Percentiles rank a stretch among this genome's conserved stretches.
These are phyloP conservation scores for Colletotrichum karsti DNA, from an alignment of 2,329 filamentous ascomycete species.

Conservation along the genomic window DNA sequence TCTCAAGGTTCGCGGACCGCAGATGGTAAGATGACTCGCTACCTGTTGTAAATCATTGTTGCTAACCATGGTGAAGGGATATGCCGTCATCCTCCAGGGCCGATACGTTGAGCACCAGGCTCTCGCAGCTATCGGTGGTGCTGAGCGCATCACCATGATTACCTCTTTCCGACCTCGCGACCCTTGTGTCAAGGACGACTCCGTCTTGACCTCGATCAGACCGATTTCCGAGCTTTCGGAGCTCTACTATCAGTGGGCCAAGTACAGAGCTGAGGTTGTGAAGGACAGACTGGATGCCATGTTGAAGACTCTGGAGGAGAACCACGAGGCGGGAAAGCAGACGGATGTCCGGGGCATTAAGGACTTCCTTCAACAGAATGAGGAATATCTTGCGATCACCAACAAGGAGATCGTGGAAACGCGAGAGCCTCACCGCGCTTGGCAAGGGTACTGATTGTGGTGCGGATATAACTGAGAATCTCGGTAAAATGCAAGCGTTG, in stretches of 20 bases:
- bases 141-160: constrained; percentile 56
- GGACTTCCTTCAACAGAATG: background rate
- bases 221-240: constrained; percentile 59
- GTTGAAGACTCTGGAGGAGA: constrained; percentile 2
- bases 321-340: background rate
- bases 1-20: constrained; percentile 66
- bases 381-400: background rate
- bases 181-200: constrained; percentile 50
- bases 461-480: too few species aligned
- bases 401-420: background rate
- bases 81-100: constrained; percentile 53
- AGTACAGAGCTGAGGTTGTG: constrained; percentile 71
- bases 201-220: constrained; percentile 67
- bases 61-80: constrained; percentile 39
- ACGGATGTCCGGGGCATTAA: background rate
- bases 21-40: constrained; percentile 56
- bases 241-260: constrained; percentile 68
- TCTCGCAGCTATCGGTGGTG: constrained; percentile 45
- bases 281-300: constrained; percentile 55
- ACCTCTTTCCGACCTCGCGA: constrained; percentile 52
- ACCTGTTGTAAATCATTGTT: background rate
- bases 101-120: constrained; percentile 55
- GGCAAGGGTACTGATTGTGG: background rate
- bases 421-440: background rate
- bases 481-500: too few species aligned